Conservation (phyloP, 1,284 basidiomycete species). For the Wallemia mellicola region DNA sequence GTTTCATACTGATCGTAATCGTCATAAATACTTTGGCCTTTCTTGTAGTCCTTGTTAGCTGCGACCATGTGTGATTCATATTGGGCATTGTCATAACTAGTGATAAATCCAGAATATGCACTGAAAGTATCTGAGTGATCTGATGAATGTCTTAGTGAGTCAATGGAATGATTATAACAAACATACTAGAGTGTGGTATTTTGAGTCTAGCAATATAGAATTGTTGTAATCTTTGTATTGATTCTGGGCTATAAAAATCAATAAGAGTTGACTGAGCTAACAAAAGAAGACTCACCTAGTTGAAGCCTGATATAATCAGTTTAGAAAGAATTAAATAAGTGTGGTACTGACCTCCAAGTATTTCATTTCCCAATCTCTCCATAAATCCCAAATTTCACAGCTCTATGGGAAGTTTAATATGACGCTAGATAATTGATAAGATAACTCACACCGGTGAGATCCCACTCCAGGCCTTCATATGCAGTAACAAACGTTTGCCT, state of each 20-base stretch:
- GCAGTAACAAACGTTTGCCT: neutral
- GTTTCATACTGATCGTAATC: constrained; percentile 30
- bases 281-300: neutral
- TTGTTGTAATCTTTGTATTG: neutral
- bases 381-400: neutral
- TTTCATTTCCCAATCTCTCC: neutral
- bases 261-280: no score
- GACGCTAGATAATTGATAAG: no score
- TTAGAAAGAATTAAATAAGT: neutral
- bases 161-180: neutral
- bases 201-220: neutral
- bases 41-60: constrained; percentile 35
- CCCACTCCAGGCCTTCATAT: neutral
- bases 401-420: neutral
- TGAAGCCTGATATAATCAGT: neutral
- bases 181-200: neutral
- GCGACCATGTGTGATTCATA: constrained; percentile 46
- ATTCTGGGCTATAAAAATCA: neutral
- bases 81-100: constrained; percentile 32
- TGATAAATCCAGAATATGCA: constrained; percentile 59
- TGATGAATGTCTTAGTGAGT: constrained; percentile 2
- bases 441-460: neutral
- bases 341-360: neutral
- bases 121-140: constrained; percentile 43
- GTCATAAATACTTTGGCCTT: constrained; percentile 28